Percentiles rank a stretch among this genome's conserved stretches.
These are phyloP conservation scores for Cladochytrium replicatum DNA, from an alignment of 192 early-diverging fungal genomes.

Conservation along the genomic window DNA sequence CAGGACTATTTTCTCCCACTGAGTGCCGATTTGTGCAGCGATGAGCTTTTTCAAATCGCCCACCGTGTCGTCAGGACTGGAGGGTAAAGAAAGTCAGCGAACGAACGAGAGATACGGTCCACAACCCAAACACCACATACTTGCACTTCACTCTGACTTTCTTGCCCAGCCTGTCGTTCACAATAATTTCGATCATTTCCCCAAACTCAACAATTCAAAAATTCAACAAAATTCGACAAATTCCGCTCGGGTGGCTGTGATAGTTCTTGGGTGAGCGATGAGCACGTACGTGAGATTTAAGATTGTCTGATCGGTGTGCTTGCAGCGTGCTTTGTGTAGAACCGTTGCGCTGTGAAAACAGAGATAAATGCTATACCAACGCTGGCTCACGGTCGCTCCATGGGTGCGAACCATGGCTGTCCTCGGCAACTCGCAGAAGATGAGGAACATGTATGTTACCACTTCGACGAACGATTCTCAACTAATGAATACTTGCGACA, in stretches of 20 bases:
- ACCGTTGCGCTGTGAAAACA: too few relatives aligned
- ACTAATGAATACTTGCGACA: too few relatives aligned
- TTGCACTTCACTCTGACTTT: slow-evolving; percentile 84
- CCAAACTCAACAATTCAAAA: too few relatives aligned
- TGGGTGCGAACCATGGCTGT: neutral
- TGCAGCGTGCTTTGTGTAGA: too few relatives aligned
- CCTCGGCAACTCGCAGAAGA: neutral
- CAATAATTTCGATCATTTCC: slow-evolving; percentile 56
- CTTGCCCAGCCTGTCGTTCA: slow-evolving; percentile 84
- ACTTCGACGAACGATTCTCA: too few relatives aligned
- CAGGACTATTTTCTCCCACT: slow-evolving; percentile 75
- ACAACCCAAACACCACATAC: slow-evolving; percentile 28
- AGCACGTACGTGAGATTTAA: too few relatives aligned
- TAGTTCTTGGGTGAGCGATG: too few relatives aligned
- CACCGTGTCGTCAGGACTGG: slow-evolving; percentile 68
- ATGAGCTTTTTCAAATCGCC: slow-evolving; percentile 78
- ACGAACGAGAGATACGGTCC: neutral
- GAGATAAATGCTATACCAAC: neutral
- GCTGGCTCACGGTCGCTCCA: neutral
- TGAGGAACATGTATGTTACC: neutral
- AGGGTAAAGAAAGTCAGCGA: slow-evolving; percentile 1
- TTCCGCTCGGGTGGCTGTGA: too few relatives aligned
- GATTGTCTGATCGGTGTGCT: too few relatives aligned
- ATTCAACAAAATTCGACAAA: too few relatives aligned
- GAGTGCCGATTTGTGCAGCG: slow-evolving; percentile 82